Conservation (phyloP, 768 basidiomycete species). For the Tylopilus cervinicoccineus region DNA sequence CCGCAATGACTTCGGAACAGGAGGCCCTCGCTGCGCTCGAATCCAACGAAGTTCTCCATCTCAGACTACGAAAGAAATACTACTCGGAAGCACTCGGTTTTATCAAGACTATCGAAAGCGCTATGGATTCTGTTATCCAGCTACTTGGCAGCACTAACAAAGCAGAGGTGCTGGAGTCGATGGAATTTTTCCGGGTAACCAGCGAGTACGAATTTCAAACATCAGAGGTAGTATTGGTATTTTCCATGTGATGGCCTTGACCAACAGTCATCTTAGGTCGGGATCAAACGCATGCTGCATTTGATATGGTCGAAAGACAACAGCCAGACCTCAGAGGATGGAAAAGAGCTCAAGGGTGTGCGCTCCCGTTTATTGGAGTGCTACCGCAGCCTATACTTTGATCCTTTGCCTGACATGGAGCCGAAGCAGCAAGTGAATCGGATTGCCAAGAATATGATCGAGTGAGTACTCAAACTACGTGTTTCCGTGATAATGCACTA, state of each 20-base stretch:
- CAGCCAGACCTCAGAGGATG: slow-evolving; percentile 69
- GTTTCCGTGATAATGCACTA: not conserved
- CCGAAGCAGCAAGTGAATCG: slow-evolving; percentile 86
- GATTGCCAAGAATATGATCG: slow-evolving; percentile 96
- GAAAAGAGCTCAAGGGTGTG: slow-evolving; percentile 81
- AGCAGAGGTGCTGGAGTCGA: slow-evolving; percentile 76
- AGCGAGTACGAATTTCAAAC: slow-evolving; percentile 77
- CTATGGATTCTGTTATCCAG: slow-evolving; percentile 69
- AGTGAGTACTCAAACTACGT: slow-evolving; percentile 47
- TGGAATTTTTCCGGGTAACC: slow-evolving; percentile 85
- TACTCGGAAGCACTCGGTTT: slow-evolving; percentile 83
- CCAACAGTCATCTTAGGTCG: slow-evolving; percentile 45
- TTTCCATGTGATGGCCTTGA: not conserved
- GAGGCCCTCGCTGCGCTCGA: slow-evolving; percentile 67
- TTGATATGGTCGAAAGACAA: slow-evolving; percentile 97
- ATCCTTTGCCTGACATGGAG: slow-evolving; percentile 66
- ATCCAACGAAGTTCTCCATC: slow-evolving; percentile 57
- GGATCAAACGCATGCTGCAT: slow-evolving; percentile 95
- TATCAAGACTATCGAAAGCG: slow-evolving; percentile 63
- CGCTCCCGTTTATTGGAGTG: slow-evolving; percentile 84
- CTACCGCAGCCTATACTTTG: slow-evolving; percentile 86
- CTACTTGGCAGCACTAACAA: slow-evolving; percentile 86
- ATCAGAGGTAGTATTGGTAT: slow-evolving; percentile 53
- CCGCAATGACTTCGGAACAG: slow-evolving; percentile 65
- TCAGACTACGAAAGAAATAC: slow-evolving; percentile 79